These are phyloP conservation scores for Buddleja alternifolia DNA, from an alignment of 257 asterid species.

Conservation along the genomic window DNA sequence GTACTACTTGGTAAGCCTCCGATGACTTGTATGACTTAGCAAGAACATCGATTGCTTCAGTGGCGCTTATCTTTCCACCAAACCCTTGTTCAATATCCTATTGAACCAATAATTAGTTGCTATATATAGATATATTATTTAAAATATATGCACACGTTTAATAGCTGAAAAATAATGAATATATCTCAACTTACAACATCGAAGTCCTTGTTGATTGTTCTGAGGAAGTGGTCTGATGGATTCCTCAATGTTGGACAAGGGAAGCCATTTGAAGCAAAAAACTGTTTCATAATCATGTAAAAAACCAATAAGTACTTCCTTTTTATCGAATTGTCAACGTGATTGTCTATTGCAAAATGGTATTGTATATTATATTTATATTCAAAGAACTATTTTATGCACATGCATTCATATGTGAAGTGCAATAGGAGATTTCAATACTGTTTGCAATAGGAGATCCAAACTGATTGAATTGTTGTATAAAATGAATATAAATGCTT, in stretches of 20 bases:
- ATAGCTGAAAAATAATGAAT: neutral
- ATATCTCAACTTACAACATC: slow-evolving; percentile 35
- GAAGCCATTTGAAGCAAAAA: slow-evolving; percentile 55
- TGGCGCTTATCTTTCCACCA: slow-evolving; percentile 35
- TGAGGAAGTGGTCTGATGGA: slow-evolving; percentile 68
- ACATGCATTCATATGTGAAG: no score
- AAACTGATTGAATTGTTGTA: no score
- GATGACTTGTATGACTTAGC: slow-evolving; percentile 49
- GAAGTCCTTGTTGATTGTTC: slow-evolving; percentile 63
- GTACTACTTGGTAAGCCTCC: slow-evolving; percentile 38
- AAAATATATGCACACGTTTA: neutral
- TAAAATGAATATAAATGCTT: no score
- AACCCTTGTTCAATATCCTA: slow-evolving; percentile 64
- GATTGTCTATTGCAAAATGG: no score
- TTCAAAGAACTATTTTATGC: no score
- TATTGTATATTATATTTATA: no score
- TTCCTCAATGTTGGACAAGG: slow-evolving; percentile 63
- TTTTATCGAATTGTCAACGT: neutral
- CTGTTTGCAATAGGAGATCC: no score
- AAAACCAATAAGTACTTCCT: neutral
- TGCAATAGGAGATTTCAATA: no score
- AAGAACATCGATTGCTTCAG: slow-evolving; percentile 50
- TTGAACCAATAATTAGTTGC: neutral
- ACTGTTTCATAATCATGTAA: slow-evolving; percentile 36
- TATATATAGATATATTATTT: neutral